phyloP scores from a whole-genome alignment of 352 stramenopile species.

The Globisporangium paddicum region DNA sequence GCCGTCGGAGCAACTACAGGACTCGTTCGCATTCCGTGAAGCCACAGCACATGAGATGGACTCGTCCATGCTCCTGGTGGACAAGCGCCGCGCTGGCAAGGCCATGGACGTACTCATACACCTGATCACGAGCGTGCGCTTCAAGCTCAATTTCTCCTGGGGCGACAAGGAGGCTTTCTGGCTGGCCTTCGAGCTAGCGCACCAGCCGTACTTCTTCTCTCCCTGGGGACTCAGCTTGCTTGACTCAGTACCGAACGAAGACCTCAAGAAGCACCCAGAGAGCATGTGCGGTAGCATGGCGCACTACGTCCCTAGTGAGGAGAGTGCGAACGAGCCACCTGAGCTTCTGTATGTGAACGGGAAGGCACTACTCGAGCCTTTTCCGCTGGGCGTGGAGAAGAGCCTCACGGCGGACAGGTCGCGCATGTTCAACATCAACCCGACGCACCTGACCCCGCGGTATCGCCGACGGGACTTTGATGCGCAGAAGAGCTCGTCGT shows the following conservation, averaged over 20 bases:
- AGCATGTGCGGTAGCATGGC: constrained; percentile 54
- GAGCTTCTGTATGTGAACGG: constrained; percentile 12
- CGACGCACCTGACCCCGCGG: constrained; percentile 47
- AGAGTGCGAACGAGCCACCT: background rate
- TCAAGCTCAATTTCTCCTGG: constrained; percentile 45
- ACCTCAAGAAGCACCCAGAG: constrained; percentile 39
- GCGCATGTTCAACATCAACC: constrained; percentile 31
- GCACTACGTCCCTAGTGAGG: constrained; percentile 39
- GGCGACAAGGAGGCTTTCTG: constrained; percentile 70
- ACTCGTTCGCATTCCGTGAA: constrained; percentile 33
- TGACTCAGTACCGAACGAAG: constrained; percentile 36
- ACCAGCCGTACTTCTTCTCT: constrained; percentile 50
- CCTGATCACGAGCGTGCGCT: constrained; percentile 37
- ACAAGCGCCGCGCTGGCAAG: constrained; percentile 32
- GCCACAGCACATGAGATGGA: constrained; percentile 50
- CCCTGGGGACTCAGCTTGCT: constrained; percentile 45
- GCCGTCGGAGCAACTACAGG: constrained; percentile 33
- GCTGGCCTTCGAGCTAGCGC: constrained; percentile 49
- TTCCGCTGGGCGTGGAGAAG: constrained; percentile 17
- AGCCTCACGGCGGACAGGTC: constrained; percentile 22
- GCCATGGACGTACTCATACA: constrained; percentile 37
- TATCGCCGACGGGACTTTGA: constrained; percentile 56
- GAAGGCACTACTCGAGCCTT: constrained; percentile 32
- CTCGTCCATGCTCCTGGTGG: constrained; percentile 51
- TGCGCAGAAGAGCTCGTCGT: constrained; percentile 18